Evolutionary conservation across 2,329 filamentous ascomycete genomes (phyloP), one percentile per base, ranked within the genome.

Genomic region (Fusarium beomiforme): DNA sequence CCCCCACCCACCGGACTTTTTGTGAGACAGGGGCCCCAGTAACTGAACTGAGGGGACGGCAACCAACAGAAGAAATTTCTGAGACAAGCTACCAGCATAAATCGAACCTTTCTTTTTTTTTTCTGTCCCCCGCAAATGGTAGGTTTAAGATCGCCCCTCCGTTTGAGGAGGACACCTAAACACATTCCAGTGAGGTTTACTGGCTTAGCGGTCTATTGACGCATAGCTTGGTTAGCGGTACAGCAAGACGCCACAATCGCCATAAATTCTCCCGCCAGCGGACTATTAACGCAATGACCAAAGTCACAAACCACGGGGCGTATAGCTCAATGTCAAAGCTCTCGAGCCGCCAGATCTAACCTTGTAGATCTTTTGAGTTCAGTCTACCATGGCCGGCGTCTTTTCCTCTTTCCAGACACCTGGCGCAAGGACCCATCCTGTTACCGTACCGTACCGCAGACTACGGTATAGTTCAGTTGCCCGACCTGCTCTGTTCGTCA

Each of bases 401-500:
- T 13, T 41, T 63, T 5, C 8, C 56, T 37, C 21, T 47, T 49
- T 60, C 62, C 64, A 53, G 16, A 11, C 3, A 11, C n/a, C 19
- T 42, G 34, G 39, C 37, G 14, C 62, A 36, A 33, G 60, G 51
- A 36, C 33, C 23, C 31, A 37, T 23, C 6, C 37, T 42, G n/a
- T 65, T 66, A 67, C n/a, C 63, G 55, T 56, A 49, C 31, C 16
- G n/a, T 17, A n/a, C 42, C 36, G 34, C 5, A 10, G 26, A 29
- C 26, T 29, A 29, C 26, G 26, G 26, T n/a, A n/a, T n/a, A n/a
- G n/a, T n/a, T n/a, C n/a, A n/a, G n/a, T 29, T 19, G 31, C 29
- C 3, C 36, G 19, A 64, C 61, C 58, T 64, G 29, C 61, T 63
- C 23, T 17, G 56, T 64, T 47, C 17, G 47, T 57, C 14, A 16